Evolutionary conservation across 2,329 filamentous ascomycete genomes (phyloP), one percentile per base, ranked within the genome.

Genomic region (Cercospora nicotianae): DNA sequence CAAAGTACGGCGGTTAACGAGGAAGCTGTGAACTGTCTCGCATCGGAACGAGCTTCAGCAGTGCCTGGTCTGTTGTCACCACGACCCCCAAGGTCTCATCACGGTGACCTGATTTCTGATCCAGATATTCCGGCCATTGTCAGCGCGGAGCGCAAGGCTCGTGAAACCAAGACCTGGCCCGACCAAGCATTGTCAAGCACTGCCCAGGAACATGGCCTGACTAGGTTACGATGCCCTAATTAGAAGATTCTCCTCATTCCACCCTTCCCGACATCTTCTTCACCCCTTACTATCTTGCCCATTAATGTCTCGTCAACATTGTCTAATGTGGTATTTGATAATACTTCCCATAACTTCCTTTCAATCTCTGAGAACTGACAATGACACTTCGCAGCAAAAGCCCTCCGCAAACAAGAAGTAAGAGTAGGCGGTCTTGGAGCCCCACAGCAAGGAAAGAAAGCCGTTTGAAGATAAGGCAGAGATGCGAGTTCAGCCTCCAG

Each of bases 271-370:
- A 64, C 16, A 2, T 67, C 23, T 28, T 70, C 71, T 51, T 71
- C 68, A 1, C 71, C 71, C 1, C 33, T 33, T 0, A 72, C 69
- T 3, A 75, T 53, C 61, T 64, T 67, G 0, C 63, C 62, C 67
- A 75, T 67, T 67, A 72, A 72, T 18, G 31, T 71, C 48, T 75
- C 72, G 39, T 70, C 69, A 7, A 77, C 57, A 6, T 69, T 59
- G 53, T 77, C 75, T 45, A 76, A 76, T 13, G 42, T 60, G 23
- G 74, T 76, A 26, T 66, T 70, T 2, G 67, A 73, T 31, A 77
- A 39, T 6, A 77, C 63, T 33, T 77, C 75, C 76, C 76, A 78
- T 75, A 78, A 77, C 64, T 73, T 74, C 3, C 58, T 68, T 12
- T 73, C 72, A 9, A 71, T 73, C 23, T 76, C 70, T 2, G 61